These are phyloP conservation scores for Penicillium glabrum DNA, from an alignment of 2,329 filamentous ascomycete species.

Conservation along the genomic window DNA sequence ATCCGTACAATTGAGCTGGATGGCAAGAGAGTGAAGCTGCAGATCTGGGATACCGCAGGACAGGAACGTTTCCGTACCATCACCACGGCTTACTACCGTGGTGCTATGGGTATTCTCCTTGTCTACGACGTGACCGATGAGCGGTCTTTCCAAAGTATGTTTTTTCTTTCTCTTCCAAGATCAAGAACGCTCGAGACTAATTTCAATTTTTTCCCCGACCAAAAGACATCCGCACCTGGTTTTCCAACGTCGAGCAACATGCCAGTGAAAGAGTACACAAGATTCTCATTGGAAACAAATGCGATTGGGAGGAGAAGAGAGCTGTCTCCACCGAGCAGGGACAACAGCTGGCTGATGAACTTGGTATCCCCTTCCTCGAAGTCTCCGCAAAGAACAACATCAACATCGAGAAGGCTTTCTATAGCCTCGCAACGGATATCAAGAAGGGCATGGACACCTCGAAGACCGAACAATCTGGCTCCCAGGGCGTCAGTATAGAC, in stretches of 20 bases:
- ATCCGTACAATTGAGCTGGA: conserved; percentile 98
- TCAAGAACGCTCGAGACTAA: background rate
- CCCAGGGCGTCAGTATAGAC: conserved; percentile 67
- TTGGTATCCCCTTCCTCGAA: conserved; percentile 97
- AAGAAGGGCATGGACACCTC: conserved; percentile 97
- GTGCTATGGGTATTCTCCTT: conserved; percentile 95
- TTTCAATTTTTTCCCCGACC: background rate
- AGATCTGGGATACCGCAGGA: conserved; percentile 99
- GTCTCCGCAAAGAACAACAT: conserved; percentile 99
- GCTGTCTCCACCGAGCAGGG: conserved; percentile 90
- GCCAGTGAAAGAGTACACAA: conserved; percentile 99
- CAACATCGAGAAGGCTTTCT: conserved; percentile 99
- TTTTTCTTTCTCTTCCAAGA: background rate
- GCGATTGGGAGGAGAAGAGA: conserved; percentile 99
- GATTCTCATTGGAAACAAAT: conserved; percentile 99
- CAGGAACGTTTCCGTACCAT: conserved; percentile 99
- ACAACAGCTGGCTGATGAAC: conserved; percentile 89
- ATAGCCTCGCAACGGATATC: conserved; percentile 90
- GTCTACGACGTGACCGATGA: conserved; percentile 99
- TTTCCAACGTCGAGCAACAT: conserved; percentile 97
- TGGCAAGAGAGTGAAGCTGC: conserved; percentile 96
- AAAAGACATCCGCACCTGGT: conserved; percentile 93
- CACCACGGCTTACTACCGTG: conserved; percentile 97
- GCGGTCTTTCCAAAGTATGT: conserved; percentile 89
- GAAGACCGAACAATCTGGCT: conserved; percentile 67